Evolutionary conservation across 2,329 filamentous ascomycete genomes (phyloP), one percentile per base, ranked within the genome.

Genomic region (Didymellaceae sp.): DNA sequence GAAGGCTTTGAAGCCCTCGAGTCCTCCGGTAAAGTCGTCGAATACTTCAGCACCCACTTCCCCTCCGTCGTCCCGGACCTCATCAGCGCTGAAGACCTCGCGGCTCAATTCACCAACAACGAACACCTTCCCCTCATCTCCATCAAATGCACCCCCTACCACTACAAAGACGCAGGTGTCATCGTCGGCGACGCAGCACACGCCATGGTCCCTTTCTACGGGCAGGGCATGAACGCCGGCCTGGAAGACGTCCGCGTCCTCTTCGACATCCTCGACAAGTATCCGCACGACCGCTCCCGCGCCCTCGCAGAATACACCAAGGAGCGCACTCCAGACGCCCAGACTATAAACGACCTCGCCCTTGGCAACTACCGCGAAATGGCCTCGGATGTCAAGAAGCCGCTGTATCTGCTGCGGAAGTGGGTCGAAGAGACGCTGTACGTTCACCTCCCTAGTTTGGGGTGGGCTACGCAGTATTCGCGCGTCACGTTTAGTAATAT

Each of bases 151-250:
- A 83, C 83, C 14, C 94, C 94, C 0, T 90, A 97, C 74, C 91
- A 96, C 76, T 91, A 85, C 76, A 80, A 77, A 40, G 85, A 85
- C 18, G 88, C 86, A 0, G 91, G 83, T 24, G 91, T 96, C 52
- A 90, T 99, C 39, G 71, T 99, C 26, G 94, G 94, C 51, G 94
- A 99, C 70, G 91, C 94, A 6, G 92, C 94, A 0, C 94, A 99
- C 71, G 94, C 95, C 49, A 97, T 99, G 87, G 91, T 99, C 0
- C 94, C 94, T 0, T 99, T 99, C 74, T 99, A 97, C 72, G 94
- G 94, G 0, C 94, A 99, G 73, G 94, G 94, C 28, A 95, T 99
- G 86, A 99, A 99, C 67, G 89, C 94, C 0, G 94, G 94, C 0
- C 84, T 99, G 32, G 94, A 99, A 76, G 93, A 97, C 65, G 91